phyloP scores from a whole-genome alignment of 2,329 filamentous ascomycete genomes.

The Venturia oleaginea region DNA sequence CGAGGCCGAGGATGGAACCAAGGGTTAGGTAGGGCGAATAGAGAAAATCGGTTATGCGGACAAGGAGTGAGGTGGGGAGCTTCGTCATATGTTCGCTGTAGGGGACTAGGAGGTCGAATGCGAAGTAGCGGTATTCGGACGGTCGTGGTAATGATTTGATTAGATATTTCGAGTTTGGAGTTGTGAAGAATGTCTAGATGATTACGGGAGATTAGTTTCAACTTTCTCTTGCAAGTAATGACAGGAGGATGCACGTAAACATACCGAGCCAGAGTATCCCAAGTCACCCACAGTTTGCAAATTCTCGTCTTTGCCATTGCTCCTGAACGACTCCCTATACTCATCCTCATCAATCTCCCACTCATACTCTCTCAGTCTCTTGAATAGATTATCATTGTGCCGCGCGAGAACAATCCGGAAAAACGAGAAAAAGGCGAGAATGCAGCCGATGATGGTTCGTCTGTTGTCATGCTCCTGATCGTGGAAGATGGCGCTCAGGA shows the following conservation, averaged over 20 bases:
- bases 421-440: conserved; percentile 46
- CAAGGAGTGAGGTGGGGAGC: conserved; percentile 52
- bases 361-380: conserved; percentile 39
- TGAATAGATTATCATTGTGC: conserved; percentile 41
- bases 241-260: conserved; percentile 10
- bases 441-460: conserved; percentile 31
- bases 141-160: conserved; percentile 62
- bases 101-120: conserved; percentile 53
- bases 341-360: conserved; percentile 48
- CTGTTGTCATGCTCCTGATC: conserved; percentile 18
- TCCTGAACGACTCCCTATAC: conserved; percentile 45
- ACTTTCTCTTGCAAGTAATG: not conserved
- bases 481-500: conserved; percentile 31
- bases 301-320: conserved; percentile 7
- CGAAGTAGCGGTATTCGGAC: conserved; percentile 64
- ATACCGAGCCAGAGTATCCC: conserved; percentile 62
- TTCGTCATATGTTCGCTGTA: conserved; percentile 56
- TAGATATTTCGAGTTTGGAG: conserved; percentile 55
- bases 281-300: conserved; percentile 56
- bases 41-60: conserved; percentile 64
- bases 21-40: conserved; percentile 47
- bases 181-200: conserved; percentile 58
- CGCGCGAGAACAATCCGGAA: conserved; percentile 41
- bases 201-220: conserved; percentile 15
- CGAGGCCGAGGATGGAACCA: conserved; percentile 49